Base-by-base conservation (phyloP, 2,329 filamentous ascomycete species). In the Triangularia verruculosa region DNA sequence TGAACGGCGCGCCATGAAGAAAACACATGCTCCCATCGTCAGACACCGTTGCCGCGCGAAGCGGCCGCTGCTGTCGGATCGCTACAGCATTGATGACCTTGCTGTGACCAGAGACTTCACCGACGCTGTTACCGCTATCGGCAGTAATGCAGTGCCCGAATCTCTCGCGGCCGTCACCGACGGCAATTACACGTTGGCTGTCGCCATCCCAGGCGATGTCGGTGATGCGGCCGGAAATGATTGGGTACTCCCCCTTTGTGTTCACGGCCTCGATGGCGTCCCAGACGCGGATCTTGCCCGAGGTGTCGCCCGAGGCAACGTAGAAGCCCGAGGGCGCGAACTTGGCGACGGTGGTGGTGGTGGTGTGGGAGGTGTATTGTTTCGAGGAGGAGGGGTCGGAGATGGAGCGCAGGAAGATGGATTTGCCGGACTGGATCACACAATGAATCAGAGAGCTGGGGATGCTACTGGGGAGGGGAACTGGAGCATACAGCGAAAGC, bases 121-220 rank as follows among this genome's bases (percentile, higher is more conserved):
- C 95, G 17, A 98, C 93, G 57, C 89, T 93, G 80, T 99, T 99
- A 68, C 95, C 95, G 73, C 92, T 96, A 78, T 98, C 95, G 70
- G 91, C 92, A 27, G 92, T 97, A 74, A 98, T 93, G 80, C 92
- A 97, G 76, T 94, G 91, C 13, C 94, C 94, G 75, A 92, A 97
- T 62, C 92, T 86, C 79, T 98, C 93, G 74, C 94, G 93, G 59
- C 95, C 95, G 71, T 98, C 91, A 53, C 95, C 95, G 4, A 99
- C 94, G 3, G 94, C 95, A 72, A 98, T 97, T 73, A 99, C 89
- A 57, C 95, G 89, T 80, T 97, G 93, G 66, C 91, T 96, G 78
- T 99, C 95, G 63, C 93, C 94, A 73, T 98, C 95, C 93, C 95
- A 99, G 1, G 93, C 94, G 69, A 99, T 87, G 75, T 99, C 95